Conservation (phyloP, 306 rosid genomes). For the Rosa multiflora region DNA sequence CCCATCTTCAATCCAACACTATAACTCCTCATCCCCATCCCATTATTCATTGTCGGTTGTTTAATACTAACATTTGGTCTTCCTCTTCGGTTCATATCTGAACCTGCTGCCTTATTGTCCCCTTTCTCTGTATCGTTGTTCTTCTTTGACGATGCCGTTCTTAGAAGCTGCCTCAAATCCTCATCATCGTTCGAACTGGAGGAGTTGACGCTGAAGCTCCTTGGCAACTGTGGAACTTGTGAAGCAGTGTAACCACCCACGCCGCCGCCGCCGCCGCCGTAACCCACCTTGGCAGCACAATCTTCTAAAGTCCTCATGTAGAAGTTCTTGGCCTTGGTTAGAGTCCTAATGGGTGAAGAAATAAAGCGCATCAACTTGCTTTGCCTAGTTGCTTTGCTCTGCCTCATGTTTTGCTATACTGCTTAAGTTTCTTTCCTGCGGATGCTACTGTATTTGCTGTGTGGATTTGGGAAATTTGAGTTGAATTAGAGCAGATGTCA, state of each 20-base stretch:
- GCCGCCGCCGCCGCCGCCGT: not conserved
- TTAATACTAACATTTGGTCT: not conserved
- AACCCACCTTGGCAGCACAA: not conserved
- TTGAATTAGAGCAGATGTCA: not conserved
- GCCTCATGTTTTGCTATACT: not conserved
- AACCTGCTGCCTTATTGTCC: not conserved
- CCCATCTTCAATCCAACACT: conserved; percentile 31
- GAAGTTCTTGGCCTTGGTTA: not conserved
- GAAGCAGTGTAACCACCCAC: not conserved
- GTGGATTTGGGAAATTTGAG: not conserved
- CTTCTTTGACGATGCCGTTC: not conserved
- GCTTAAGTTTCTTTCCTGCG: not conserved
- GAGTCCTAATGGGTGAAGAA: not conserved
- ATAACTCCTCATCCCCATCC: conserved; percentile 31
- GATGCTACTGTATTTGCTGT: not conserved
- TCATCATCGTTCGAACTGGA: not conserved
- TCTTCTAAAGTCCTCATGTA: not conserved
- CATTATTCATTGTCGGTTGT: not conserved
- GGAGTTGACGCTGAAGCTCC: not conserved
- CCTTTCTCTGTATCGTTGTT: not conserved
- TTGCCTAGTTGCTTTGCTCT: not conserved
- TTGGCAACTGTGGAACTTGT: not conserved
- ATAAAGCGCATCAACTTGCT: not conserved
- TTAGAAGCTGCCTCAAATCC: conserved; percentile 7
- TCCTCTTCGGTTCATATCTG: conserved; percentile 9